Evolutionary conservation across 805 yeast genomes (phyloP).

Genomic region (Cephaloascus fragrans): DNA sequence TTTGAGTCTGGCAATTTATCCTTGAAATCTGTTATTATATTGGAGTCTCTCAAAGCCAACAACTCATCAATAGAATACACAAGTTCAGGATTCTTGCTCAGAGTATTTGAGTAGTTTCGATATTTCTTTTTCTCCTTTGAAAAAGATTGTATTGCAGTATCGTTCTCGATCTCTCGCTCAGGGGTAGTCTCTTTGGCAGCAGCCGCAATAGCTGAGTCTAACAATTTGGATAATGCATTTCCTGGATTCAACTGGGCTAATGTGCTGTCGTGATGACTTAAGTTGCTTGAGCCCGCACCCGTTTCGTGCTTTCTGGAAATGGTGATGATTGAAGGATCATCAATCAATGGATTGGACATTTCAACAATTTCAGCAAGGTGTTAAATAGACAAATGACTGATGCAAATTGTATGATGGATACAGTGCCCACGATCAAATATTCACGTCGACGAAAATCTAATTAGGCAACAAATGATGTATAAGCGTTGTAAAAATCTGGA

Average conservation of each 20-base stretch:
- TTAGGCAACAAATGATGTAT: too few relatives aligned
- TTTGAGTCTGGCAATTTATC: slow-evolving; percentile 32
- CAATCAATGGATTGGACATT: slow-evolving; percentile 12
- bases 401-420: too few relatives aligned
- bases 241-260: slow-evolving; percentile 15
- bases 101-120: neutral
- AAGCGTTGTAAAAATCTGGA: too few relatives aligned
- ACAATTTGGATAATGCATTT: slow-evolving; percentile 27
- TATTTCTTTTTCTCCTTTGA: slow-evolving; percentile 1
- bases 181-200: slow-evolving; percentile 36
- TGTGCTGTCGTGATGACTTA: neutral
- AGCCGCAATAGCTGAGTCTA: slow-evolving; percentile 36
- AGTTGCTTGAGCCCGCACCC: neutral
- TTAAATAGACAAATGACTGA: too few relatives aligned
- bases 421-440: too few relatives aligned
- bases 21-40: slow-evolving; percentile 20
- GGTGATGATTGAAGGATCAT: slow-evolving; percentile 22
- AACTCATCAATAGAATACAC: slow-evolving; percentile 15
- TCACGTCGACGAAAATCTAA: too few relatives aligned
- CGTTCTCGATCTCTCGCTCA: slow-evolving; percentile 12
- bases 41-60: slow-evolving; percentile 21
- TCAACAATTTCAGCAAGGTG: too few relatives aligned
- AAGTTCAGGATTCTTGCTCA: slow-evolving; percentile 6
- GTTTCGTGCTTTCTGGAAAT: slow-evolving; percentile 3
- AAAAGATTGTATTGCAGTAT: slow-evolving; percentile 5